Base-by-base conservation (phyloP, 306 rosid species). In the Neltuma alba region DNA sequence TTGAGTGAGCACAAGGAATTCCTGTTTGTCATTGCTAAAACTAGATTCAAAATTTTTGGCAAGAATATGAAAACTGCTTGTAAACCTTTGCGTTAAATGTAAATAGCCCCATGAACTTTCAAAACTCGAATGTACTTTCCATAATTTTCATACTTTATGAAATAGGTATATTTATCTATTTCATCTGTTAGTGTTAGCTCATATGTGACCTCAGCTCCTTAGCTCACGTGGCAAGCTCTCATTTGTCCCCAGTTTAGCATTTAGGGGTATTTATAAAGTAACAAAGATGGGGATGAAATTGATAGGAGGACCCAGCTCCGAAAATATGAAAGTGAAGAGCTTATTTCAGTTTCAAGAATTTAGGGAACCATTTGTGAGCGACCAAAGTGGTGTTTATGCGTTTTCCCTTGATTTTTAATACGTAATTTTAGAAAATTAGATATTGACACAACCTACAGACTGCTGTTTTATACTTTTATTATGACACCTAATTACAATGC, bases 1-100 rank as follows among this genome's bases (percentile, higher is more conserved):
- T 62, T 75, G 44, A 28, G 66, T 66, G 55, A 20, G 38, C 30
- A 40, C 28, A 13, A 75, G 64, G 52, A 83, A 60, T 47, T 75
- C 57, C 48, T 57, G 25, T 44, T 57, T 27, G 60, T 44, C 31
- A 27, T 41, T 61, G 37, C 78, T 42, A 60, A 75, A 74, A 37
- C 58, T 58, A 18, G 38, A n/a, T 9, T 57, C 23, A 36, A 48
- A 62, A 6, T 8, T 50, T 54, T 54, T n/a, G 2, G 57, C 5
- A 16, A 48, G 10, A n/a, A 12, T 60, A 4, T 60, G 33, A 27
- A 25, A 60, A 27, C 65, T 58, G 8, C 16, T 11, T 7, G 7
- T 28, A 60, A 60, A 28, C 9, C 13, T 58, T 58, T 58, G 65
- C 12, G 65, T 60, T 30, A 60, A 9, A 28, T 13, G 66, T 14